Base-by-base conservation (phyloP, 495 filamentous ascomycete genomes). In the Talaromyces adpressus region DNA sequence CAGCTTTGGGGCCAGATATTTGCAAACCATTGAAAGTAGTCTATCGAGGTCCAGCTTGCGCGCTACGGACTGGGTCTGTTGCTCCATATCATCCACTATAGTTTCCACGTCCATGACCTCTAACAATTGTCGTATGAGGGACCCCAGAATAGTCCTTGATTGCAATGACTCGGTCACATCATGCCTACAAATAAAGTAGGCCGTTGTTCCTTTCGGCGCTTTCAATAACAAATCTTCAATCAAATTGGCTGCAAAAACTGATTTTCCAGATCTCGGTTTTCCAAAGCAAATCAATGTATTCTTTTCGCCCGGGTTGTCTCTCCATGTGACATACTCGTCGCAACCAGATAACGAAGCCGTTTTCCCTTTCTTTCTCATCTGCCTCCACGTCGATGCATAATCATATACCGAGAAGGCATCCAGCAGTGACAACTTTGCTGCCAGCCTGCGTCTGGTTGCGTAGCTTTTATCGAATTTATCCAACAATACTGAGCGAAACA, bases 151-250 rank as follows among this genome's bases (percentile, higher is more conserved):
- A 32, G 73, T 78, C 29, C 66, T 64, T 22, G 74, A 69, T 59
- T 73, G 74, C 63, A 78, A 65, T 61, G 73, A 75, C 52, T 79
- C 67, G n/a, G 67, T 25, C 57, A 74, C 68, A 64, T 79, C 74
- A 57, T 77, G 65, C 20, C 71, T 67, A 64, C 71, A 78, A 69
- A 81, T 79, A 69, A 79, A 81, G 65, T 76, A 80, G 1, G 71
- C 72, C 16, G 78, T 69, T 29, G 64, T 32, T 25, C 52, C 59
- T n/a, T 65, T 63, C 57, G 39, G 25, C 7, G 68, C 59, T 57
- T 67, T 14, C 57, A 77, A 65, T 64, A 70, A 65, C 36, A 81
- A 61, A 63, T 79, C 75, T 62, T 79, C 70, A 23, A 78, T 69
- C 25, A 81, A 69, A 67, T 77, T 81, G 14, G 76, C 75, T 39